Base-by-base conservation (phyloP, 352 stramenopile species). In the Phytophthora hibernalis region DNA sequence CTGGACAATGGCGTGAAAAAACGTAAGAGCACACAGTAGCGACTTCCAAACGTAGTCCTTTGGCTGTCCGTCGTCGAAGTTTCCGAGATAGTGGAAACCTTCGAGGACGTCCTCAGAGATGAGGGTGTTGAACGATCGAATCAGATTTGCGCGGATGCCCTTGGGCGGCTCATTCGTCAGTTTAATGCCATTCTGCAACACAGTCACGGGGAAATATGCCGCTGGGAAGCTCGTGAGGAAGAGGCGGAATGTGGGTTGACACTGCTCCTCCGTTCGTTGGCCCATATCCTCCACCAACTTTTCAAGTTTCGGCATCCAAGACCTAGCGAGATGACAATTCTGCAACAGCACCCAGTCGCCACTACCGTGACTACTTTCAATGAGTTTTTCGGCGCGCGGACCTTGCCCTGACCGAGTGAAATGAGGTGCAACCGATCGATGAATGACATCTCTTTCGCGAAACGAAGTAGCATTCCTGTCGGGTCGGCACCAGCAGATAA, bases 1-100 rank as follows among this genome's bases (percentile, higher is more conserved):
- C 74, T 98, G 89, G 33, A 98, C 90, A 56, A 97, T 95, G 2
- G 94, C 93, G 68, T 98, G 95, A 74, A 98, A 98, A 60, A 98
- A 98, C 6, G 85, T 85, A 18, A 98, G 79, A 0, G 88, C 89
- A 30, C 85, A 86, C 6, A 98, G 77, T 24, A 98, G 65, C 45
- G 96, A 96, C 33, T 97, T 92, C 86, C 91, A 98, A n/a, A 80
- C 85, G 8, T 71, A 54, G 54, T 78, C 72, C 49, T 96, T 96
- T 0, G 75, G 52, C 22, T 80, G 62, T 2, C 79, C 85, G 18
- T 88, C 81, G 13, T 92, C 85, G 58, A 93, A 93, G 8, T 61
- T 33, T 0, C 83, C 87, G 2, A 86, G 61, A 24, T 65, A 62
- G 20, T 68, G 66, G 71, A 93, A 92, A 16, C 73, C 62, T 15